These are phyloP conservation scores for Coffea humblotiana DNA, from an alignment of 305 asterid species.

Conservation along the genomic window DNA sequence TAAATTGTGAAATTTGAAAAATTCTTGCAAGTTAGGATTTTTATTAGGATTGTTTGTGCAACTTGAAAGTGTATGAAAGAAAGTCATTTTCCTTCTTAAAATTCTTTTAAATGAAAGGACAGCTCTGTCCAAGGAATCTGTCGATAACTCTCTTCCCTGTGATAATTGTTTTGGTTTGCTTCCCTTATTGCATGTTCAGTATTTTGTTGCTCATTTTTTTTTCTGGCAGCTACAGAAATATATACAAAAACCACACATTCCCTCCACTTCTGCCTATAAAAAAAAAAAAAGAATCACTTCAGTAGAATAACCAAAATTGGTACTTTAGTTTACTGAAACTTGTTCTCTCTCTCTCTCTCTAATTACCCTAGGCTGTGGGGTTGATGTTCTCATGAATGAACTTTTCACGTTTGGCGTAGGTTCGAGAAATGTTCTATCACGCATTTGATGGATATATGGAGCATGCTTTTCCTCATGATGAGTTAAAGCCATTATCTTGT, in stretches of 20 bases:
- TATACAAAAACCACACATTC: no score
- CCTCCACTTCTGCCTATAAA: no score
- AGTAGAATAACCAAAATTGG: not conserved
- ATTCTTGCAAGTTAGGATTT: not conserved
- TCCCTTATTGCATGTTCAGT: not conserved
- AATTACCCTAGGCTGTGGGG: no score
- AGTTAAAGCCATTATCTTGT: conserved; percentile 87
- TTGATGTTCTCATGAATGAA: conserved; percentile 5
- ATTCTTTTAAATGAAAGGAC: not conserved
- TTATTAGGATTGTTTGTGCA: not conserved
- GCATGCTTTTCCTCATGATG: conserved; percentile 89
- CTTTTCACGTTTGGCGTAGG: conserved; percentile 42
- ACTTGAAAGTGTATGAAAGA: not conserved
- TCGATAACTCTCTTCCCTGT: not conserved
- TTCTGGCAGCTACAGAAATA: no score
- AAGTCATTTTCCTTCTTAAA: no score
- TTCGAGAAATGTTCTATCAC: conserved; percentile 90
- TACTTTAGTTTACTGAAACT: not conserved
- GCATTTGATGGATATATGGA: conserved; percentile 95
- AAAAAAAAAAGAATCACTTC: no score
- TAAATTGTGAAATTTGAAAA: no score
- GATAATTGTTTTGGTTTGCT: not conserved
- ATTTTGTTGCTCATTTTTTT: not conserved
- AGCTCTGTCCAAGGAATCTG: not conserved
- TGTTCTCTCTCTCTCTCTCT: no score